Evolutionary conservation across 2,329 filamentous ascomycete species (phyloP), one percentile per base, ranked within the genome.

Genomic region (Neonectria sp.): DNA sequence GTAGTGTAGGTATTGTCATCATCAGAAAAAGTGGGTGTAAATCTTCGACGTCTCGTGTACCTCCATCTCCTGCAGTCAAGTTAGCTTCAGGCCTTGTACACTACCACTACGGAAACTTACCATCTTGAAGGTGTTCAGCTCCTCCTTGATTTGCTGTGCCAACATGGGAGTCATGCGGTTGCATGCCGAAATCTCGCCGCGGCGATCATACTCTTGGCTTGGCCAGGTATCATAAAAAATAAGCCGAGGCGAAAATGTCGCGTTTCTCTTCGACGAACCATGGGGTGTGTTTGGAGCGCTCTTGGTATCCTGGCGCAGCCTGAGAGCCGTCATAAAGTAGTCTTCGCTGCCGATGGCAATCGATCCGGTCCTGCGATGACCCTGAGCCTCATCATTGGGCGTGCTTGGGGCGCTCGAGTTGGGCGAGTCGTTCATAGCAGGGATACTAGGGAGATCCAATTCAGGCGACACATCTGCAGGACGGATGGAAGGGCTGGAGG

Each of bases 81-180:
- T 89, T 81, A 89, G 85, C 72, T 69, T 51, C 1, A 9, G 11
- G 5, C 24, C 11, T 40, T n/a, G 21, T 15, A 6, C 13, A 25
- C 25, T 25, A 55, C 52, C 35, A 40, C 68, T 72, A 1, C 51
- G 5, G 21, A 12, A 29, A 70, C 75, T 53, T 53, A 79, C 78
- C 96, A 99, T 99, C 82, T 99, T 99, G 88, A 99, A 99, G 75
- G 92, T 97, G 84, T 99, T 99, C 75, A 99, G 89, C 84, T 99
- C 96, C 84, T 99, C 96, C 84, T 98, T 98, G 84, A 99, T 99
- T 82, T 99, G 96, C 83, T 99, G 96, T 52, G 96, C 96, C 70
- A 99, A 89, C 88, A 98, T 95, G 13, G 96, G 96, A 55, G 96
- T 99, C 73, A 99, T 87, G 72, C 95, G 93, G 79, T 99, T 99